Base-by-base conservation (phyloP, 805 yeast genomes). In the Yarrowia deformans region DNA sequence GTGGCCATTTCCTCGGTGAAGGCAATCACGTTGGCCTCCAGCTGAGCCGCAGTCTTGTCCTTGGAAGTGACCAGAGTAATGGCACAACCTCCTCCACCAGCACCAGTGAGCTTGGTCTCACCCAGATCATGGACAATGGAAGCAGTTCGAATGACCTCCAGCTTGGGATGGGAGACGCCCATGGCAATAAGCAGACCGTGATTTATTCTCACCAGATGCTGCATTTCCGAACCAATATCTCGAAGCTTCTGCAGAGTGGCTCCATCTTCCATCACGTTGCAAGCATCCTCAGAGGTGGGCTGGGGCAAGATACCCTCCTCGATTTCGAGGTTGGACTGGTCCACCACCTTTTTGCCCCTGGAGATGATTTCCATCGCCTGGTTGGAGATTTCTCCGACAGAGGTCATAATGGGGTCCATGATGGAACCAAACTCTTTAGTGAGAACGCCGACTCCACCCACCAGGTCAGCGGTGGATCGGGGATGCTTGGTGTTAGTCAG, bases 51-150 rank as follows among this genome's bases (percentile, higher is more conserved):
- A 19, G 77, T 81, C 0, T 74, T 73, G 1, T 77, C 79, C 2
- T 80, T 81, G 49, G 84, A 87, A 18, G 74, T 73, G 16, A 93
- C 81, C 46, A 95, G 79, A 0, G 98, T 95, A 69, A 95, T 89
- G 12, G 98, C 97, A 81, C 99, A 95, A 1, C 99, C 99, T 64
- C 99, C 99, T 23, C 99, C 99, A 43, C 99, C 99, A 0, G 99
- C 99, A 50, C 99, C 99, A 0, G 99, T 95, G 68, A 95, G 84
- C 77, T 95, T 95, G 0, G 99, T 94, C 70, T 90, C 87, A 8
- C 99, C 99, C 18, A 95, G 78, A 4, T 81, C 76, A 69, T 86
- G 74, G 64, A 82, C 83, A 75, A 90, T 93, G 32, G 91, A 84
- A n/a, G 86, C 80, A 23, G 85, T 79, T 74, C 87, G 89, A 37